Evolutionary conservation across 23 red algal genomes (phyloP).

Genomic region (Gracilaria domingensis): DNA sequence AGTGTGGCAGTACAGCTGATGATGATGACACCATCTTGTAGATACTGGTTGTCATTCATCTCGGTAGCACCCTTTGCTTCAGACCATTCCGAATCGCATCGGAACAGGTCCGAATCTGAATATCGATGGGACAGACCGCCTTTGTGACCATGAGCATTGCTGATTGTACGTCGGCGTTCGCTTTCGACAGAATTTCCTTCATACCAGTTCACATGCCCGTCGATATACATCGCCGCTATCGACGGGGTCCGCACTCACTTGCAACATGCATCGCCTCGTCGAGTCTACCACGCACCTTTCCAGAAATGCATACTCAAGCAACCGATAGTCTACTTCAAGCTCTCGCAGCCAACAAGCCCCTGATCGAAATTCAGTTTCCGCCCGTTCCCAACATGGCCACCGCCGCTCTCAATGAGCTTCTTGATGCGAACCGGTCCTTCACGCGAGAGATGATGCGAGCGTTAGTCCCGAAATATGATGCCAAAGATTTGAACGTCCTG

Average conservation of each 20-base stretch:
- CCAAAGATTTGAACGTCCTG: constrained; percentile 37
- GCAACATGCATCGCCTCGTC: constrained; percentile 6
- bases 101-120: too few relatives aligned
- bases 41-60: too few relatives aligned
- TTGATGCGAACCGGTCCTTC: constrained; percentile 92
- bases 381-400: constrained; percentile 77
- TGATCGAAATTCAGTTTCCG: constrained; percentile 91
- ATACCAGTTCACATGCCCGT: background rate
- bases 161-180: background rate
- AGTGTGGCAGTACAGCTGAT: too few relatives aligned
- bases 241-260: background rate
- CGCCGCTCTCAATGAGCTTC: constrained; percentile 84
- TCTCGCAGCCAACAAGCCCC: constrained; percentile 25
- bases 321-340: constrained; percentile 44
- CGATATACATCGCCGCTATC: background rate
- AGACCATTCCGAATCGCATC: too few relatives aligned
- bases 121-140: too few relatives aligned
- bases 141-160: background rate
- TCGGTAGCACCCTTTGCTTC: too few relatives aligned
- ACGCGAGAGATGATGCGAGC: constrained; percentile 49
- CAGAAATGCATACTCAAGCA: constrained; percentile 53
- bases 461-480: constrained; percentile 28
- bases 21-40: too few relatives aligned
- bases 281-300: constrained; percentile 38
- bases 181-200: background rate